Conservation (phyloP, 1,284 basidiomycete genomes). For the Ustilago lituana region DNA sequence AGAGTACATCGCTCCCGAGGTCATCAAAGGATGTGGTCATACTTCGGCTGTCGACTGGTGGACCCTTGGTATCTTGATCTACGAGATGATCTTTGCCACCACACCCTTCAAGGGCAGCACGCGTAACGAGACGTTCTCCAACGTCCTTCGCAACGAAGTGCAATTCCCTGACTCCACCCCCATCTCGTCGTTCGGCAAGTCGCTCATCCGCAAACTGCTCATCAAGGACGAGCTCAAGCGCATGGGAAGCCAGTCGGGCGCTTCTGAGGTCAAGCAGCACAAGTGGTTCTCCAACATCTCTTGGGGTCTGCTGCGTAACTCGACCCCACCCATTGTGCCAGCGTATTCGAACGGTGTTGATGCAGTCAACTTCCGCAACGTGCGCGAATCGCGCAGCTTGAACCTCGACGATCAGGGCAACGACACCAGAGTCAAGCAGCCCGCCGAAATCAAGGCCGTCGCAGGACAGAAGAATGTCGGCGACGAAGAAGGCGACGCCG, state of each 20-base stretch:
- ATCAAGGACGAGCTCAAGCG: slow-evolving; percentile 92
- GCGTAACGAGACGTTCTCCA: slow-evolving; percentile 93
- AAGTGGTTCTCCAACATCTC: slow-evolving; percentile 97
- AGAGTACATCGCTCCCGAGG: slow-evolving; percentile 99
- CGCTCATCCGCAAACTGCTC: slow-evolving; percentile 84
- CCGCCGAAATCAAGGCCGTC: slow-evolving; percentile 52
- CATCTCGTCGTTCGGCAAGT: slow-evolving; percentile 81
- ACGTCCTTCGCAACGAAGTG: slow-evolving; percentile 88
- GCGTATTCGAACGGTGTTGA: slow-evolving; percentile 81
- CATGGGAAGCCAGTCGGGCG: slow-evolving; percentile 89
- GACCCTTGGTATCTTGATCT: slow-evolving; percentile 97
- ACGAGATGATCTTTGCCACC: slow-evolving; percentile 99
- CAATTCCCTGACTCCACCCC: slow-evolving; percentile 86
- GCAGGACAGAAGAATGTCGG: slow-evolving; percentile 59
- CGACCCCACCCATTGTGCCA: slow-evolving; percentile 90
- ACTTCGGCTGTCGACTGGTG: slow-evolving; percentile 99
- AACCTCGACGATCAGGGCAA: slow-evolving; percentile 76
- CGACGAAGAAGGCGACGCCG: slow-evolving; percentile 65
- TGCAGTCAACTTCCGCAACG: slow-evolving; percentile 86
- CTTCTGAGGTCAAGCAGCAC: slow-evolving; percentile 97
- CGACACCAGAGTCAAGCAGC: slow-evolving; percentile 71
- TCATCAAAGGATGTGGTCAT: slow-evolving; percentile 96
- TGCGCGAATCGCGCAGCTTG: slow-evolving; percentile 88
- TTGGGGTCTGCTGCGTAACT: slow-evolving; percentile 94
- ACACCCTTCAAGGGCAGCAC: slow-evolving; percentile 98